These are phyloP conservation scores for Exidia glandulosa DNA, from an alignment of 768 basidiomycete species.

Conservation along the genomic window DNA sequence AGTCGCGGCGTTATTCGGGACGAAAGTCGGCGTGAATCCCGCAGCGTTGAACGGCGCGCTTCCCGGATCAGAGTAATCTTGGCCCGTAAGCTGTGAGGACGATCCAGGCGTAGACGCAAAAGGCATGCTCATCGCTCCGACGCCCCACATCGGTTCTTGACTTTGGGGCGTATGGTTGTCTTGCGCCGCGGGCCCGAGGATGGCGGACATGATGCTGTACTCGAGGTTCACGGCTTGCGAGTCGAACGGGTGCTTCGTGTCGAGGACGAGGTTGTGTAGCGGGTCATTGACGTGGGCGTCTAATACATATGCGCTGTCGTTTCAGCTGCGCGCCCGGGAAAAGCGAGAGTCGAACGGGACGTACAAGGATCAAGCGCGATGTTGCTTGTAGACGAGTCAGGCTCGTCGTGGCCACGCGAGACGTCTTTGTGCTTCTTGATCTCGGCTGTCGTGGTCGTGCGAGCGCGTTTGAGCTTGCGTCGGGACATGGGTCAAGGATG, in stretches of 20 bases:
- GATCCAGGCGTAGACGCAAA: too few relatives aligned
- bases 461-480: too few relatives aligned
- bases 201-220: conserved; percentile 87
- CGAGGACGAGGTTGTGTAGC: conserved; percentile 50
- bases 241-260: conserved; percentile 57
- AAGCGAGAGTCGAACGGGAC: too few relatives aligned
- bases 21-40: neutral
- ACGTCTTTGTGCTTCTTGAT: neutral
- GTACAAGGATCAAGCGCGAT: too few relatives aligned
- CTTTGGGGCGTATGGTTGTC: neutral
- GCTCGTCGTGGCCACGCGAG: neutral
- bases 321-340: neutral
- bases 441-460: neutral
- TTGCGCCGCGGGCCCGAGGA: conserved; percentile 42
- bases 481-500: neutral
- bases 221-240: conserved; percentile 90
- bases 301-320: neutral
- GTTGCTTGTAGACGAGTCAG: too few relatives aligned
- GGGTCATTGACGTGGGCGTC: conserved; percentile 39
- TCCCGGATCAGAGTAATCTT: too few relatives aligned
- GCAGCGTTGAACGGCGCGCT: too few relatives aligned
- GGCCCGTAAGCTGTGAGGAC: too few relatives aligned
- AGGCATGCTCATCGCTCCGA: neutral
- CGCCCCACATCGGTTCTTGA: neutral
- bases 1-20: too few relatives aligned